These are phyloP conservation scores for Jamesozyma piceae DNA, from an alignment of 805 yeast genomes.

Conservation along the genomic window DNA sequence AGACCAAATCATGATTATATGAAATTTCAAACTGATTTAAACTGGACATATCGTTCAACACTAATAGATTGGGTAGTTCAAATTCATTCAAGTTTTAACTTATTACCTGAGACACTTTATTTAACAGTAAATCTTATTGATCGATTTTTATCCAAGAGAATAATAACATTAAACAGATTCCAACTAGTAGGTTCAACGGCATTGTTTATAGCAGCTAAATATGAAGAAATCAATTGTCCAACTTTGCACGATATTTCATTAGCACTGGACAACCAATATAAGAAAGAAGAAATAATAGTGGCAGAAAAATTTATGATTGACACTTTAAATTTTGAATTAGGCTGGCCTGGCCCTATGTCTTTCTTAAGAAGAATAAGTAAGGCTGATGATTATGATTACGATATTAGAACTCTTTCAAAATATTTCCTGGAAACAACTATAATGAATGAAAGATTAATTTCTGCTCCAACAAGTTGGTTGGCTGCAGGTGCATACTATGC, in stretches of 20 bases:
- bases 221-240: slow-evolving; percentile 89
- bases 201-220: slow-evolving; percentile 86
- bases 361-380: slow-evolving; percentile 82
- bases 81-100: slow-evolving; percentile 72
- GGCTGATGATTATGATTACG: slow-evolving; percentile 92
- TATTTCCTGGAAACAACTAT: slow-evolving; percentile 78
- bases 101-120: slow-evolving; percentile 80
- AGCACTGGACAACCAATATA: slow-evolving; percentile 79
- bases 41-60: slow-evolving; percentile 79
- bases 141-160: slow-evolving; percentile 67
- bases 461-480: slow-evolving; percentile 84
- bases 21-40: slow-evolving; percentile 71
- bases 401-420: slow-evolving; percentile 82
- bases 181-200: slow-evolving; percentile 93
- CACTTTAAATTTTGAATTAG: slow-evolving; percentile 81
- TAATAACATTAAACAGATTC: slow-evolving; percentile 68
- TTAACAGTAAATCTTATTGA: slow-evolving; percentile 81
- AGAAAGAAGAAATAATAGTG: slow-evolving; percentile 64
- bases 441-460: slow-evolving; percentile 80
- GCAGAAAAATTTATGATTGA: slow-evolving; percentile 91
- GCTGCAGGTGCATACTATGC: slow-evolving; percentile 88
- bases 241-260: slow-evolving; percentile 78
- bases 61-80: slow-evolving; percentile 89
- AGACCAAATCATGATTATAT: slow-evolving; percentile 73
- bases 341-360: slow-evolving; percentile 97